Base-by-base conservation (phyloP, 2,329 filamentous ascomycete species). In the Juglanconis oblonga region DNA sequence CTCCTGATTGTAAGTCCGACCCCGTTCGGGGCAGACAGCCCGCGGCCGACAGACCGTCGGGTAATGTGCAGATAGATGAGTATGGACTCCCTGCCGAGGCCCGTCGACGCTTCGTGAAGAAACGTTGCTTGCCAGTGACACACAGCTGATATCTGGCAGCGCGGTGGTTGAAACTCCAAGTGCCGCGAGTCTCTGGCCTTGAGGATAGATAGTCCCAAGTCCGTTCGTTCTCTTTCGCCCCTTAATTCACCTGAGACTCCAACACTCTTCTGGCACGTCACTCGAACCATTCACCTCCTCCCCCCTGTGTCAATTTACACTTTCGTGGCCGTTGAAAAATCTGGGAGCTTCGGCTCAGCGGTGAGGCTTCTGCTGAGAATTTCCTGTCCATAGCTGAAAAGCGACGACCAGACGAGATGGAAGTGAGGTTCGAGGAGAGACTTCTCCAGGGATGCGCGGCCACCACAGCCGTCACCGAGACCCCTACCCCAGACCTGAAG, bases 331-430 rank as follows among this genome's bases (percentile, higher is more conserved):
- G 33, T 17, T 13, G 7, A 13, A 40, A 32, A 29, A 33, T 38
- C 42, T 36, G 40, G 44, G 33, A 47, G 35, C 33, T 14, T 24
- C 10, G 42, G 9, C 24, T 51, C 52, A 55, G 51, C 57, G 52
- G 45, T 59, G n/a, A 32, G 24, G n/a, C 29, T 45, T 13, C 10
- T 44, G 36, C 57, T 59, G 57, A 59, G 52, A 59, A 51, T 50
- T 38, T 55, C 52, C 55, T 59, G 57, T 59, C 40, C 45, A 45
- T 42, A 33, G 52, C 57, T 49, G 36, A 51, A 59, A 59, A 31
- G 24, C 40, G 56, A 48, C 24, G 24, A 24, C 24, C 24, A 24
- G 24, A 24, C 24, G 24, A 24, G 24, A 24, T 2, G 24, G 24
- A 24, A 24, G 24, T 2, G 24, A 24, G 24, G 24, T 24, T 24